Base-by-base conservation (phyloP, 768 basidiomycete genomes). In the Leccinum barrowsii region DNA sequence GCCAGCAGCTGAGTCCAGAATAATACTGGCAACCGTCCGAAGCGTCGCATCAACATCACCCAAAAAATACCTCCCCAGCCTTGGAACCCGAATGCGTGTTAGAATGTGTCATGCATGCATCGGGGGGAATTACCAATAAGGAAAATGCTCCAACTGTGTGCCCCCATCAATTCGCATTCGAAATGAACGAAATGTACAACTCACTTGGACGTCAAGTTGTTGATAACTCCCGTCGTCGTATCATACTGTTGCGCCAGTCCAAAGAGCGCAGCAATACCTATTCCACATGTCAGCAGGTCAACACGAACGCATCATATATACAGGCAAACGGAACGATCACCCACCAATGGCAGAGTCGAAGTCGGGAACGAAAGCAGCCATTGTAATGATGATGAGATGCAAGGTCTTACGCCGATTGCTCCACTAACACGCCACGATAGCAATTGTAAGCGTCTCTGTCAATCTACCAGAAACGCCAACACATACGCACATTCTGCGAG, bases 351-450 rank as follows among this genome's bases (percentile, higher is more conserved):
- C 80, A 2, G 82, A 83, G 57, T 78, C 74, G 59, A 84, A 83
- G 57, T 84, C 82, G 5, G 83, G 83, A 4, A 82, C 72, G 37
- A 82, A 77, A 0, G 82, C 78, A 6, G 83, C 80, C 58, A 83
- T 69, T 0, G 81, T 82, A 61, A 82, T 66, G 48, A 83, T 76
- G 34, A 80, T 50, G 4, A 84, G 70, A 60, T 82, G 79, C 24
- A 82, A 52, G 50, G 70, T 69, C 70, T 83, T 83, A 42, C 75
- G 76, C 19, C 68, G 55, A 51, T 76, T 67, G 17, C 74, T 65
- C 81, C 82, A 82, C 80, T 82, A 57, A 8, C 6, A 35, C 24
- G 17, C 5, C 50, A 52, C 7, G n/a, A n/a, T 4, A 4, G 19
- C 11, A 19, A 19, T 10, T 12, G 11, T 10, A 19, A 1, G 24